Base-by-base conservation (phyloP, 345 rosid genomes). In the Populus alba region DNA sequence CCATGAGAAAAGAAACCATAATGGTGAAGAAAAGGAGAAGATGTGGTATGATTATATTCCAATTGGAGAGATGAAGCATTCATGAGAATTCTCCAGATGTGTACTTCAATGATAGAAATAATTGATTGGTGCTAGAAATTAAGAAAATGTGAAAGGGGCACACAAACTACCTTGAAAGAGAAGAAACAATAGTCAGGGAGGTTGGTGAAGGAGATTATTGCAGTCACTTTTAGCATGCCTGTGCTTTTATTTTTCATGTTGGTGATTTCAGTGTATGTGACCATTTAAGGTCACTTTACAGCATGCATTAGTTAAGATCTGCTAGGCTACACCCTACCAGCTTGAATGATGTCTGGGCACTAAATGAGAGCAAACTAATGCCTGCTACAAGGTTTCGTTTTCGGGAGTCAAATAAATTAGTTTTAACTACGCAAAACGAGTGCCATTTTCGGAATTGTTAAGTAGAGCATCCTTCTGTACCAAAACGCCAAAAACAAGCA, bases 151-250 rank as follows among this genome's bases (percentile, higher is more conserved):
- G 62, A 31, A 65, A 51, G 4, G 7, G 57, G 43, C 29, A 63
- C 61, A 39, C 22, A 11, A 20, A 57, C 27, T 57, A 55, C 12
- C 74, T 77, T 77, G 15, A 57, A 76, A 38, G 27, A 38, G 73
- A 68, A 68, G 67, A 57, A 77, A 77, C 43, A 29, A 27, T 66
- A 35, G 65, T 47, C 13, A 75, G 33, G 47, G 2, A 75, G 17
- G 43, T 75, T 66, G 78, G 45, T 66, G 51, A 12, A 75, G 49
- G 47, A 62, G 57, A 29, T 41, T 74, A 13, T 59, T 73, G 43
- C 29, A 37, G 53, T 66, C 17, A 15, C 31, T 73, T 47, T 71
- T 8, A 15, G 29, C 62, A 13, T 59, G 18, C n/a, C 3, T 74
- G n/a, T 18, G 38, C 45, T 38, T 31, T 18, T 22, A 31, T 33